Conservation (phyloP, 2,329 filamentous ascomycete genomes). For the Davidsoniella australis region DNA sequence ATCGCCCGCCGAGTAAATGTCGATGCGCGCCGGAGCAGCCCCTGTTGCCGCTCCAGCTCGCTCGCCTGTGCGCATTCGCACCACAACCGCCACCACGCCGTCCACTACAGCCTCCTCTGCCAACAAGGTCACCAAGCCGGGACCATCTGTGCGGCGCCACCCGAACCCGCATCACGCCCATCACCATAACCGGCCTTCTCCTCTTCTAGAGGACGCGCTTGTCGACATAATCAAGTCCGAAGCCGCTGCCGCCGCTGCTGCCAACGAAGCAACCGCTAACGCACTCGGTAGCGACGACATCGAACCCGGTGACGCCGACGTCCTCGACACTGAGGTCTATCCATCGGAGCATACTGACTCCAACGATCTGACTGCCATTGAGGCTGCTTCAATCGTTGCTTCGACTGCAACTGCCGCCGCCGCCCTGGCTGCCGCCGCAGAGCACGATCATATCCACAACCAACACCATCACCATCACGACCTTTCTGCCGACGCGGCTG, state of each 20-base stretch:
- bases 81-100: background rate
- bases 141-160: constrained; percentile 1
- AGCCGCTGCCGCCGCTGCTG: background rate
- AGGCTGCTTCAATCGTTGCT: constrained; percentile 3
- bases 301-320: background rate
- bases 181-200: constrained; percentile 4
- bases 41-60: constrained; percentile 2
- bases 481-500: constrained; percentile 6
- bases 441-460: constrained; percentile 12
- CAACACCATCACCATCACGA: constrained; percentile 13
- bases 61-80: constrained; percentile 6
- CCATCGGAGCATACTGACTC: background rate
- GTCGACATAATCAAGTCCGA: constrained; percentile 7
- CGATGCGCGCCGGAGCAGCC: constrained; percentile 9
- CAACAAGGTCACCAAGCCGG: constrained; percentile 10
- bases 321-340: background rate
- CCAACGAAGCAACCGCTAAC: background rate
- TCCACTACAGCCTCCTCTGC: background rate
- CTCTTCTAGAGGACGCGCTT: constrained; percentile 9
- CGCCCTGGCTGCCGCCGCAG: background rate
- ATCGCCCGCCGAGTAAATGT: background rate
- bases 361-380: background rate
- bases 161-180: background rate
- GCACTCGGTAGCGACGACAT: background rate
- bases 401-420: constrained; percentile 1